These are phyloP conservation scores for Hura crepitans DNA, from an alignment of 441 rosid species.

Conservation along the genomic window DNA sequence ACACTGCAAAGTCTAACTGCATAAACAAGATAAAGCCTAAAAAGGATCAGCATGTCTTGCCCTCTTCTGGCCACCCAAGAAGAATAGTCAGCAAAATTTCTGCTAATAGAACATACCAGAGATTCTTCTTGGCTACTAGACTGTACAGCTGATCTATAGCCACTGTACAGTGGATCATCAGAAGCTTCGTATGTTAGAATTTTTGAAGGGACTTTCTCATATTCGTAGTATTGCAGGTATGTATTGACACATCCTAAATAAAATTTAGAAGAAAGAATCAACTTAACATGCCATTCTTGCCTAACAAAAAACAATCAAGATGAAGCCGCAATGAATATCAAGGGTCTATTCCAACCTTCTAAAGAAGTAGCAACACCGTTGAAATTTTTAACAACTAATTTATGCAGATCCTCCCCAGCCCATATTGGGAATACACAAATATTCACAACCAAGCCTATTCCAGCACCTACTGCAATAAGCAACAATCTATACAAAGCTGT, in stretches of 20 bases:
- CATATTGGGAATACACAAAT: constrained; percentile 47
- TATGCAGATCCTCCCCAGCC: constrained; percentile 59
- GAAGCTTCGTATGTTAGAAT: constrained; percentile 78
- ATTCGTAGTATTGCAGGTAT: constrained; percentile 66
- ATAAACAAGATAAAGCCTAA: constrained; percentile 1
- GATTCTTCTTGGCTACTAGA: constrained; percentile 81
- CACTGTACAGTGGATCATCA: constrained; percentile 81
- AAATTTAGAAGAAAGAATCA: not conserved
- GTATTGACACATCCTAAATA: constrained; percentile 43
- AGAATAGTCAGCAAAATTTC: not conserved
- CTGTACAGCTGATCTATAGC: constrained; percentile 82
- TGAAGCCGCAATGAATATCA: not conserved
- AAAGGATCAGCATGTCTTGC: not conserved
- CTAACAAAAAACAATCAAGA: not conserved
- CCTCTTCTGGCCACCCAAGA: not conserved
- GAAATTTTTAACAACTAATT: constrained; percentile 50
- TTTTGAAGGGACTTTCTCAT: constrained; percentile 74
- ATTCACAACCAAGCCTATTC: constrained; percentile 35
- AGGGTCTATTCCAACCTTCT: constrained; percentile 35
- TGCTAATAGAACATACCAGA: constrained; percentile 37
- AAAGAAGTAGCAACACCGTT: constrained; percentile 48
- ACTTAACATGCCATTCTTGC: not conserved
- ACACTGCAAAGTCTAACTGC: constrained; percentile 65
- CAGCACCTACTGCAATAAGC: constrained; percentile 46
- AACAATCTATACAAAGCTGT: constrained; percentile 39